Evolutionary conservation across 2,329 filamentous ascomycete species (phyloP).

Genomic region (Cladosporium sp.): DNA sequence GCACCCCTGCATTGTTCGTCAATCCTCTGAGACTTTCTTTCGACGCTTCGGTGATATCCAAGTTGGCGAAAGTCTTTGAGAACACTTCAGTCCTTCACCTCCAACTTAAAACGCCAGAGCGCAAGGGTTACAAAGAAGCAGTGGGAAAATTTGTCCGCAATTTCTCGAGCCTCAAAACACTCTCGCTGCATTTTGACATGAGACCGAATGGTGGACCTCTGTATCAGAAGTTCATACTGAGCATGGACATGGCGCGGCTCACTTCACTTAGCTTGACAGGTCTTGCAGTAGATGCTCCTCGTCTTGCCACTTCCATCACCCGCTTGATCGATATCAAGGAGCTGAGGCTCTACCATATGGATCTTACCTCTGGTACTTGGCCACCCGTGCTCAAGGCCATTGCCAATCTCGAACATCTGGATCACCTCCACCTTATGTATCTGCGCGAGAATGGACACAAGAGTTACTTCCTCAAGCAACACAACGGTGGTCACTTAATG

Average conservation of each 20-base stretch:
- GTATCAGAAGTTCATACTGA: background rate
- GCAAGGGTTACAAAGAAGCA: background rate
- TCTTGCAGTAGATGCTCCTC: background rate
- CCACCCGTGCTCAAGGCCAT: slow-evolving; percentile 21
- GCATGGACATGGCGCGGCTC: background rate
- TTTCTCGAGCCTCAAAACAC: slow-evolving; percentile 17
- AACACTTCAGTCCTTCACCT: background rate
- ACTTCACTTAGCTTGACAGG: background rate
- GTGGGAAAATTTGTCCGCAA: background rate
- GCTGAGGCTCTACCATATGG: slow-evolving; percentile 14
- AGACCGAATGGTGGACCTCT: background rate
- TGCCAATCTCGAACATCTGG: slow-evolving; percentile 18
- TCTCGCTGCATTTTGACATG: slow-evolving; percentile 13
- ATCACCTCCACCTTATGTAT: slow-evolving; percentile 27
- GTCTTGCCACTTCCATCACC: background rate
- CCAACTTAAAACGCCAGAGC: background rate
- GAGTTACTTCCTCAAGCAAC: slow-evolving; percentile 25
- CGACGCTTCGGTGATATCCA: slow-evolving; percentile 3
- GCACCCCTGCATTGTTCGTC: background rate
- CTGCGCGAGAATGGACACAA: slow-evolving; percentile 20
- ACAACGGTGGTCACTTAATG: background rate
- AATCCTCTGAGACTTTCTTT: slow-evolving; percentile 12
- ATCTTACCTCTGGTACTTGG: slow-evolving; percentile 24
- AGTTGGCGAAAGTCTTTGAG: background rate
- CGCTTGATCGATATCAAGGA: background rate